Percentiles rank a stretch among this genome's conserved stretches.
Evolutionary conservation across 169 alveolate genomes (phyloP).

Genomic region (Plasmodium knowlesi): DNA sequence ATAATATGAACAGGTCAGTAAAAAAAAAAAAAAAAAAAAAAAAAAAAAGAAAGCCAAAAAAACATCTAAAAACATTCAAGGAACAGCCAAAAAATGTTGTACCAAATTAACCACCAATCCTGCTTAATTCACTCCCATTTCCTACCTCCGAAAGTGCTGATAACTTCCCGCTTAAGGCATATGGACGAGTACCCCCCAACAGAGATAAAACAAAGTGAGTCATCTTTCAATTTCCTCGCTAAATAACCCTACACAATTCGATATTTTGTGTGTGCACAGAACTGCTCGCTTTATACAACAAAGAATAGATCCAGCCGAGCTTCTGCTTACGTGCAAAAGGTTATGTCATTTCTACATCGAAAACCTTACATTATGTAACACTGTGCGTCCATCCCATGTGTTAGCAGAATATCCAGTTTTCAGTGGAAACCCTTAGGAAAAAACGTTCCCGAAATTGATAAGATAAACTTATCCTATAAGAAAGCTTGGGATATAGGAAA

Average conservation of each 20-base stretch:
- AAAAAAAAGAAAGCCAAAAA: background rate
- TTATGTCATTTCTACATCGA: background rate
- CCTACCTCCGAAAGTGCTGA: constrained; percentile 13
- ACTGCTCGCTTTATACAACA: background rate
- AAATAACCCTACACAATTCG: background rate
- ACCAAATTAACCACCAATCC: background rate
- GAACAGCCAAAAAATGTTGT: background rate
- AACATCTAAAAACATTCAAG: background rate
- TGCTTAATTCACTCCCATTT: background rate
- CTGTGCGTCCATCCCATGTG: background rate
- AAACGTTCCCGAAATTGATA: constrained; percentile 49
- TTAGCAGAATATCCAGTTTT: constrained; percentile 5
- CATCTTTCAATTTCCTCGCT: background rate
- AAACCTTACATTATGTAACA: background rate
- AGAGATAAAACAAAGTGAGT: constrained; percentile 45
- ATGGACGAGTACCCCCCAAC: constrained; percentile 1
- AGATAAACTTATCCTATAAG: constrained; percentile 48
- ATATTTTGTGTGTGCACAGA: background rate
- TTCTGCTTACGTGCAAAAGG: background rate
- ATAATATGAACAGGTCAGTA: constrained; percentile 68
- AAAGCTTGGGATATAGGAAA: constrained; percentile 75
- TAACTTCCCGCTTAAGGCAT: constrained; percentile 43
- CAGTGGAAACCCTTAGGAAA: constrained; percentile 66
- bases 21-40: constrained; percentile 22
- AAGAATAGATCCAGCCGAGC: background rate